phyloP scores from a whole-genome alignment of 139 green algal species.

The Desmodesmus armatus region DNA sequence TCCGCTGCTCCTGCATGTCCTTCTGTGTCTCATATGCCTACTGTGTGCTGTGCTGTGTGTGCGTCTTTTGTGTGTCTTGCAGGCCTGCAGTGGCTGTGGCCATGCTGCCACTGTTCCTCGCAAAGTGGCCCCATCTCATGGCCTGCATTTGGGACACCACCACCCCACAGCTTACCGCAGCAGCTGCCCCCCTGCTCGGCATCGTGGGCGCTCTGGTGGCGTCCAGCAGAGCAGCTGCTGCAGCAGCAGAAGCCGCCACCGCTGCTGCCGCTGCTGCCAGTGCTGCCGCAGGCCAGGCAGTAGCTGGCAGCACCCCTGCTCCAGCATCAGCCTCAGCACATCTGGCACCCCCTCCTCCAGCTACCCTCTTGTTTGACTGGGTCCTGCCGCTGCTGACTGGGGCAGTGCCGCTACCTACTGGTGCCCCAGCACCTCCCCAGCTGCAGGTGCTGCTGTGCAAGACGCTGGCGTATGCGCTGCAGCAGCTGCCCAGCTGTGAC shows the following conservation, averaged over 20 bases:
- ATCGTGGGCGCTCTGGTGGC: conserved; percentile 20
- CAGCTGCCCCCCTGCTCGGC: conserved; percentile 26
- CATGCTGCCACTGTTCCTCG: conserved; percentile 26
- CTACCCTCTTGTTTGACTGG: conserved; percentile 46
- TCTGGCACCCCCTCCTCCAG: not conserved
- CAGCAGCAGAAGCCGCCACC: not conserved
- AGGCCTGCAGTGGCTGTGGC: conserved; percentile 29
- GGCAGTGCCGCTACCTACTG: conserved; percentile 18
- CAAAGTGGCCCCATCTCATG: conserved; percentile 20
- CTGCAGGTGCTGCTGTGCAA: conserved; percentile 26
- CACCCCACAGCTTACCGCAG: conserved; percentile 26
- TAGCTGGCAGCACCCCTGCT: conserved; percentile 10
- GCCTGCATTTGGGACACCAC: conserved; percentile 21
- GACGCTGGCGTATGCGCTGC: conserved; percentile 19
- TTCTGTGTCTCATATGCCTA: not conserved
- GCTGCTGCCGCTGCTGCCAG: not conserved
- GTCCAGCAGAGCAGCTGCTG: conserved; percentile 31
- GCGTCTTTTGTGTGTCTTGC: not conserved
- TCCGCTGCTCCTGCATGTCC: not conserved
- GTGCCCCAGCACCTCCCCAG: not conserved
- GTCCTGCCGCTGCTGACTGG: conserved; percentile 45
- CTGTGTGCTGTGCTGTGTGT: not conserved
- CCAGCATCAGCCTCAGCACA: not conserved
- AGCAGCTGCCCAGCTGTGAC: conserved; percentile 34
- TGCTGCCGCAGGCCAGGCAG: not conserved